These are phyloP conservation scores for Clathrus columnatus DNA, from an alignment of 768 basidiomycete species.

Conservation along the genomic window DNA sequence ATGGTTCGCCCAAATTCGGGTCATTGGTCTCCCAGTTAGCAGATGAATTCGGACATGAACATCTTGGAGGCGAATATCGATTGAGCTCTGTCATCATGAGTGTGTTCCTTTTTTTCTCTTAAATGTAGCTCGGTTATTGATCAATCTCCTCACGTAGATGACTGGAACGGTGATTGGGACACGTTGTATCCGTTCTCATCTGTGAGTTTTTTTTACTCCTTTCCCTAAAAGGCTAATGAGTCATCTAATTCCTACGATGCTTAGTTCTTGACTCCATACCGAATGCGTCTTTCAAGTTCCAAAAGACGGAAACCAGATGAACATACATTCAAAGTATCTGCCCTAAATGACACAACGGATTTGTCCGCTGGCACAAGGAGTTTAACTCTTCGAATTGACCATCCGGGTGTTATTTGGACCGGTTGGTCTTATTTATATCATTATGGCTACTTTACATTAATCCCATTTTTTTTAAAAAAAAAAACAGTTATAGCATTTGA, in stretches of 20 bases:
- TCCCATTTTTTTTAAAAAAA: background rate
- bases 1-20: constrained; percentile 71
- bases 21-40: constrained; percentile 55
- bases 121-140: background rate
- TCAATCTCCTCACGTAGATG: constrained; percentile 40
- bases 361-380: constrained; percentile 52
- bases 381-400: constrained; percentile 58
- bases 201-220: constrained; percentile 29
- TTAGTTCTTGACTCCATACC: constrained; percentile 80
- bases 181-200: constrained; percentile 71
- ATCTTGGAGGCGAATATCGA: background rate
- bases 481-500: constrained; percentile 76
- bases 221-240: background rate
- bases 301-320: constrained; percentile 21
- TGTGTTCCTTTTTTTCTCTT: background rate
- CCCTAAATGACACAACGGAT: constrained; percentile 49
- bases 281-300: constrained; percentile 48
- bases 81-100: constrained; percentile 6
- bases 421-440: constrained; percentile 30
- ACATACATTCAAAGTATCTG: constrained; percentile 43
- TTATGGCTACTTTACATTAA: background rate
- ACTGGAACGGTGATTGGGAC: constrained; percentile 86
- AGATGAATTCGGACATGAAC: constrained; percentile 1
- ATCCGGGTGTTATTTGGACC: constrained; percentile 84
- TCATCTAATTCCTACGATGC: constrained; percentile 11